Evolutionary conservation across 2,329 filamentous ascomycete genomes (phyloP).

Genomic region (Sporothrix brasiliensis): DNA sequence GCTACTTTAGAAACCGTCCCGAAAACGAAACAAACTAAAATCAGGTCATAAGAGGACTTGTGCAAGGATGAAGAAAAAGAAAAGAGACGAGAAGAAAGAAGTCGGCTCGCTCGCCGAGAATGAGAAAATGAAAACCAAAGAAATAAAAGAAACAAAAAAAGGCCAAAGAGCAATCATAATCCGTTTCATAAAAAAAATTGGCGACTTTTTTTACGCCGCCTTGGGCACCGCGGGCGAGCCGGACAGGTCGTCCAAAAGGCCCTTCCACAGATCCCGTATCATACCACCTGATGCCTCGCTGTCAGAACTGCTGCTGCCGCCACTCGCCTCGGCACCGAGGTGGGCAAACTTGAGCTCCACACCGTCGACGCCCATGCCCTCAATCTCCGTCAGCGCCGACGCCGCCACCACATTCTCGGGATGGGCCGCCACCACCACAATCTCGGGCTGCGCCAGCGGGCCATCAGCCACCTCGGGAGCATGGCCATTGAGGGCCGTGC

Average conservation of each 20-base stretch:
- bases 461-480: slow-evolving; percentile 49
- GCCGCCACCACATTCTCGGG: slow-evolving; percentile 56
- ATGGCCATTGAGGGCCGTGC: slow-evolving; percentile 48
- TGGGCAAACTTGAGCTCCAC: slow-evolving; percentile 59
- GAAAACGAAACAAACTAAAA: slow-evolving; percentile 21
- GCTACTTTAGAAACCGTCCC: slow-evolving; percentile 20
- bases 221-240: slow-evolving; percentile 20
- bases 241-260: slow-evolving; percentile 45
- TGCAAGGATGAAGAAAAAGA: not conserved
- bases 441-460: slow-evolving; percentile 50
- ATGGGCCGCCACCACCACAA: slow-evolving; percentile 60
- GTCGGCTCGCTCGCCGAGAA: slow-evolving; percentile 17
- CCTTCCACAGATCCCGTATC: slow-evolving; percentile 59
- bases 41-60: slow-evolving; percentile 16
- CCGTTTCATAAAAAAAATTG: not conserved
- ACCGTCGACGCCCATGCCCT: slow-evolving; percentile 60
- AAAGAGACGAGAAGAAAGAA: not conserved
- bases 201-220: slow-evolving; percentile 10
- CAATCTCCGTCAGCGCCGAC: slow-evolving; percentile 58
- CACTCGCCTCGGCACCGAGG: slow-evolving; percentile 35
- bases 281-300: slow-evolving; percentile 46
- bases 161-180: slow-evolving; percentile 17
- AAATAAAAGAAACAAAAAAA: slow-evolving; percentile 17
- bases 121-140: not conserved
- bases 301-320: not conserved